Conservation (phyloP, 495 filamentous ascomycete species). For the Pseudevernia furfuracea region DNA sequence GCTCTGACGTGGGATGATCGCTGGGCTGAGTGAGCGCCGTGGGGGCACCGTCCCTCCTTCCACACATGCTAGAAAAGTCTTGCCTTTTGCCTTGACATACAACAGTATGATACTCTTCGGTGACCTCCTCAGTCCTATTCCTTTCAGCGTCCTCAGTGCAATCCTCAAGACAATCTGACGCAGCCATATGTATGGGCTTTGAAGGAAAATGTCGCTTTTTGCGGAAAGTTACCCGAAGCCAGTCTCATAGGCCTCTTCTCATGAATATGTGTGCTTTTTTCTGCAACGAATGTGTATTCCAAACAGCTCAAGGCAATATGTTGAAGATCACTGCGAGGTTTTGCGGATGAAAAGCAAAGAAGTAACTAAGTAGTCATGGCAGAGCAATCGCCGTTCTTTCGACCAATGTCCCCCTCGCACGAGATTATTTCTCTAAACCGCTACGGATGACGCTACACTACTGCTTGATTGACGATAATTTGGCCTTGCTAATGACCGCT, state of each 20-base stretch:
- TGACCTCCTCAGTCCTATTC: background rate
- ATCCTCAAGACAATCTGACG: background rate
- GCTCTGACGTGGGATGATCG: background rate
- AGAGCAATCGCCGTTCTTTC: background rate
- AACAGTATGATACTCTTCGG: background rate
- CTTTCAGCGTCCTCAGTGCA: background rate
- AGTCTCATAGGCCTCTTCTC: background rate
- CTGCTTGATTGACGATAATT: background rate
- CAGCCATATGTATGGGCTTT: background rate
- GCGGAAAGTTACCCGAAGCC: background rate
- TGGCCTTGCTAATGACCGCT: slow-evolving; percentile 46
- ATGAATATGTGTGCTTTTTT: background rate
- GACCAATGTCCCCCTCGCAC: background rate
- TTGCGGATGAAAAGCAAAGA: background rate
- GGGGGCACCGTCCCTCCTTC: background rate
- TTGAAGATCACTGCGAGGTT: background rate
- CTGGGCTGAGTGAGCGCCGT: background rate
- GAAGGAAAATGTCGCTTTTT: background rate
- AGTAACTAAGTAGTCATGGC: background rate
- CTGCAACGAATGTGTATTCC: background rate
- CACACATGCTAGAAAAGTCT: background rate
- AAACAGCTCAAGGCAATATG: background rate
- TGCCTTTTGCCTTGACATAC: background rate
- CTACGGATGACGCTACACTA: background rate
- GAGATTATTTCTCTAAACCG: background rate